These are phyloP conservation scores for Apiospora pterosperma DNA, from an alignment of 2,329 filamentous ascomycete genomes.

Conservation along the genomic window DNA sequence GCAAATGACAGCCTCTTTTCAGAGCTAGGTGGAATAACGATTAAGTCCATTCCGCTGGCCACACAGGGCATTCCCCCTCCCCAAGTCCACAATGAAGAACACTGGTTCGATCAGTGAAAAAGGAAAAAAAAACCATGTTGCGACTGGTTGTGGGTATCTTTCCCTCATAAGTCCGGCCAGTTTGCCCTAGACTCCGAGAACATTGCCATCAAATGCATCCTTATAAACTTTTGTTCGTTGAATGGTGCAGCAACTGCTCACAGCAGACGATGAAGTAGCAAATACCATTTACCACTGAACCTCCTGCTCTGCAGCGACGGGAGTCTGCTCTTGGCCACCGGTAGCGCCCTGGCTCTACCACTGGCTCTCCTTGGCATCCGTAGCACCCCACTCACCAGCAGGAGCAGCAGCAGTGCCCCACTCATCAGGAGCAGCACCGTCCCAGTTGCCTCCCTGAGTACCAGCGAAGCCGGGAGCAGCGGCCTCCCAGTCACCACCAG, in stretches of 20 bases:
- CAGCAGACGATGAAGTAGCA: background rate
- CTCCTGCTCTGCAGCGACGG: background rate
- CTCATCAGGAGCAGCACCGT: conserved; percentile 55
- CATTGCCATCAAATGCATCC: conserved; percentile 19
- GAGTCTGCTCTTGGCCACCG: conserved; percentile 6
- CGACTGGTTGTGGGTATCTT: conserved; percentile 77
- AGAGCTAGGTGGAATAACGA: conserved; percentile 64
- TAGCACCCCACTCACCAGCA: conserved; percentile 68
- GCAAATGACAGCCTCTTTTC: conserved; percentile 2
- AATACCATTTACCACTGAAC: conserved; percentile 18
- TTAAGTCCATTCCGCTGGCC: conserved; percentile 83
- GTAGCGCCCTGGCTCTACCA: conserved; percentile 20
- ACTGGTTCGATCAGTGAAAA: conserved; percentile 16
- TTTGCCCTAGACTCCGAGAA: conserved; percentile 46
- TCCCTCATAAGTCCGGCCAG: conserved; percentile 95
- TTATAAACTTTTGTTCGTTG: conserved; percentile 13
- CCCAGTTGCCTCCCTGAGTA: conserved; percentile 54
- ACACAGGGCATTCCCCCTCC: conserved; percentile 98
- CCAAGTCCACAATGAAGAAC: conserved; percentile 21
- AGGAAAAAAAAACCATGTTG: conserved; percentile 14
- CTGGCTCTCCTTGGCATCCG: conserved; percentile 40
- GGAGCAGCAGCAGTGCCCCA: conserved; percentile 58
- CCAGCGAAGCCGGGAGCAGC: conserved; percentile 68
- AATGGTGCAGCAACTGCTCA: conserved; percentile 7
- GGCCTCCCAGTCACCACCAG: conserved; percentile 80